Conservation (phyloP, 2,329 filamentous ascomycete genomes). For the Fusarium subtropicale region DNA sequence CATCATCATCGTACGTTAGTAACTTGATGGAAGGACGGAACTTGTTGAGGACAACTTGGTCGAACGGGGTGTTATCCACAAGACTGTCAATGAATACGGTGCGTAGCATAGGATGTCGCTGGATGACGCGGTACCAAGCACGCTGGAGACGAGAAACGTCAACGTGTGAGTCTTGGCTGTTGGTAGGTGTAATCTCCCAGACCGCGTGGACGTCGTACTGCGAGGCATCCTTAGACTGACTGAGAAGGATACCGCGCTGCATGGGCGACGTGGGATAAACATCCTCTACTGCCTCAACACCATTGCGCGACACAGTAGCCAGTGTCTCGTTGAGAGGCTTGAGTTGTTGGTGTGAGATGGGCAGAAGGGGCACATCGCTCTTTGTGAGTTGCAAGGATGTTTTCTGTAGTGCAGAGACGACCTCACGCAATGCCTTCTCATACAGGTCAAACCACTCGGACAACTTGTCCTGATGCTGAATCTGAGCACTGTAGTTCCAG, state of each 20-base stretch:
- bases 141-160: background rate
- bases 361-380: constrained; percentile 4
- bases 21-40: background rate
- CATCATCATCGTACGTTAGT: background rate
- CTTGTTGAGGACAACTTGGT: constrained; percentile 16
- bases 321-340: constrained; percentile 7
- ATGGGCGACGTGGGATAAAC: constrained; percentile 16
- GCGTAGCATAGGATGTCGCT: constrained; percentile 10
- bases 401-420: background rate
- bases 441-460: background rate
- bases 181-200: constrained; percentile 2
- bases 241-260: constrained; percentile 19
- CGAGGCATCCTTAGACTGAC: constrained; percentile 17
- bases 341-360: constrained; percentile 3
- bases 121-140: constrained; percentile 12
- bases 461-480: background rate
- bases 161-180: background rate
- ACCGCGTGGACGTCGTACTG: constrained; percentile 7
- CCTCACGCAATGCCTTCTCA: background rate
- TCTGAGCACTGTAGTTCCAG: background rate
- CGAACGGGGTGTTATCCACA: constrained; percentile 1
- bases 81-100: constrained; percentile 29
- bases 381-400: constrained; percentile 1
- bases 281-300: constrained; percentile 6
- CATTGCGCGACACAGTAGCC: background rate